A percentile compares a stretch with the other conserved stretches of the same genome.
These are phyloP conservation scores for Graphilbum fragrans DNA, from an alignment of 2,329 filamentous ascomycete genomes.

Conservation along the genomic window DNA sequence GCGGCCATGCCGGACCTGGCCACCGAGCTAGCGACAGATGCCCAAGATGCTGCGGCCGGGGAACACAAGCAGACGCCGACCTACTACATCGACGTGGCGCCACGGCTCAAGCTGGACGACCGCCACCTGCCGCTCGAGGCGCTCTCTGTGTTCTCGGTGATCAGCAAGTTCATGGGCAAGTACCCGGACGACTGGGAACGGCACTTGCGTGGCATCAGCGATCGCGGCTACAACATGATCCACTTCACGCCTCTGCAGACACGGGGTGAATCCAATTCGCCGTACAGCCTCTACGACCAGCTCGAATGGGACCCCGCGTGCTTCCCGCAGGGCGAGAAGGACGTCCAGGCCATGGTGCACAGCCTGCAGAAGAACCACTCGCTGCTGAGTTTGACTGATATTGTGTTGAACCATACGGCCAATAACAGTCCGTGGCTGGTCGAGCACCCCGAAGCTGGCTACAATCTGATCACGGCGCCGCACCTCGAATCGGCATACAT, in stretches of 20 bases:
- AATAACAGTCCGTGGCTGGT: constrained; percentile 91
- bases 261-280: constrained; percentile 83
- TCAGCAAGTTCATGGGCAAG: constrained; percentile 96
- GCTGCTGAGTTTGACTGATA: constrained; percentile 81
- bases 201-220: constrained; percentile 77
- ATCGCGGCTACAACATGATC: constrained; percentile 95
- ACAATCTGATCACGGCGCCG: constrained; percentile 85
- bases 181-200: constrained; percentile 85
- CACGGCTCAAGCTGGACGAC: constrained; percentile 62
- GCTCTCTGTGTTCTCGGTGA: constrained; percentile 81
- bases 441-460: constrained; percentile 89
- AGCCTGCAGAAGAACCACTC: constrained; percentile 79
- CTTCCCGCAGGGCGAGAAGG: constrained; percentile 77
- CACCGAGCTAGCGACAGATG: constrained; percentile 28
- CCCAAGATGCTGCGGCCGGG: constrained; percentile 31
- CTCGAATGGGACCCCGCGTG: constrained; percentile 68
- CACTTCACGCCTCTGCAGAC: constrained; percentile 93
- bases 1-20: constrained; percentile 73
- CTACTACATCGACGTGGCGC: constrained; percentile 92
- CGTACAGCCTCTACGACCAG: constrained; percentile 94
- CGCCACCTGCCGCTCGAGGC: constrained; percentile 70
- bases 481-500: constrained; percentile 55
- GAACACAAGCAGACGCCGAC: constrained; percentile 56
- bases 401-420: constrained; percentile 96
- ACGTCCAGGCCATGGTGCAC: constrained; percentile 63